Percentiles rank a stretch among this genome's conserved stretches.
Evolutionary conservation across 179 eudicot species (phyloP).

Genomic region (Spinacia oleracea): DNA sequence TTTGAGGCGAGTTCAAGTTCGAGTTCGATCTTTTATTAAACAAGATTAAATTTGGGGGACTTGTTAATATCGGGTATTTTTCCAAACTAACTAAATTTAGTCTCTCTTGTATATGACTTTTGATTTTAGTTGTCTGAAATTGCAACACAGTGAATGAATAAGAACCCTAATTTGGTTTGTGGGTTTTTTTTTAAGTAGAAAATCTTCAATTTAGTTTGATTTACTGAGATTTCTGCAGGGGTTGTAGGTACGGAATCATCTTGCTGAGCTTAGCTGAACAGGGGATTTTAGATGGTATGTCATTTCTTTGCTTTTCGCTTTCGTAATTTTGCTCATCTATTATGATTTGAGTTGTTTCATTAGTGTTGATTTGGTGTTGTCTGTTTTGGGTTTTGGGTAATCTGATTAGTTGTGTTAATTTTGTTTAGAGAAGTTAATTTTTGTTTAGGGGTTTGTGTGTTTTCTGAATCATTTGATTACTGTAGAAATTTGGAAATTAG

Average conservation of each 20-base stretch:
- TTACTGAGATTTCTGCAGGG: background rate
- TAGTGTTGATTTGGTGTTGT: background rate
- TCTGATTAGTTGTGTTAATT: background rate
- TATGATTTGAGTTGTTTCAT: background rate
- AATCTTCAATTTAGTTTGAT: background rate
- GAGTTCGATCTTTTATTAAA: background rate
- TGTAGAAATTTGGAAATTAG: background rate
- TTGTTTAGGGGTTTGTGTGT: background rate
- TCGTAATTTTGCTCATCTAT: no score
- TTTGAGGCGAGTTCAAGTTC: background rate
- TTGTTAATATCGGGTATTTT: background rate
- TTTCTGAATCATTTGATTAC: background rate
- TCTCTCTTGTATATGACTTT: background rate
- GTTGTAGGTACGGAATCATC: slow-evolving; percentile 2
- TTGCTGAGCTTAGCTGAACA: slow-evolving; percentile 18
- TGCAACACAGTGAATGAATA: background rate
- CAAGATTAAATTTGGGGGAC: background rate
- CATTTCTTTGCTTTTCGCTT: background rate
- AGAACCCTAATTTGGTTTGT: slow-evolving; percentile 7
- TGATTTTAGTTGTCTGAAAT: background rate
- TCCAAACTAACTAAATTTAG: background rate
- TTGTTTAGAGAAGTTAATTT: background rate
- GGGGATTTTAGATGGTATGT: slow-evolving; percentile 25
- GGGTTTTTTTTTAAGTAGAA: background rate
- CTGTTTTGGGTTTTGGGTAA: background rate